phyloP scores from a whole-genome alignment of 2,329 filamentous ascomycete genomes.

The Aspergillus uvarum region DNA sequence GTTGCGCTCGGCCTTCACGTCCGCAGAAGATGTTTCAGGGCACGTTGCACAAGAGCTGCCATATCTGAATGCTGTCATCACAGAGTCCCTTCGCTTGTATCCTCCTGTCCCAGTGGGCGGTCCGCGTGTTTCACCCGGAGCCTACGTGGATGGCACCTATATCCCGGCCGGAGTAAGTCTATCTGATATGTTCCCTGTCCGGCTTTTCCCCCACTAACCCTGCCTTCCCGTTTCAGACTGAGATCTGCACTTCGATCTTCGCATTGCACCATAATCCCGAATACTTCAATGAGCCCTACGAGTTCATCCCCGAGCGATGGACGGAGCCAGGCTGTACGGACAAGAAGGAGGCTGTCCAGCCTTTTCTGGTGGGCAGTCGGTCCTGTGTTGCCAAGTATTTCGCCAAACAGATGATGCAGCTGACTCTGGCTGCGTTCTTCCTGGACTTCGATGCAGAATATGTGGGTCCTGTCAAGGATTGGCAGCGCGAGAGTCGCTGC shows the following conservation, averaged over 20 bases:
- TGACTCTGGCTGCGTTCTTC: conserved; percentile 26
- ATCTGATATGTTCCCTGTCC: not conserved
- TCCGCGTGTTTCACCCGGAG: conserved; percentile 28
- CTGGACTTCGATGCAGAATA: conserved; percentile 27
- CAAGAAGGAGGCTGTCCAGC: conserved; percentile 25
- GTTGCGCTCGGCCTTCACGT: conserved; percentile 18
- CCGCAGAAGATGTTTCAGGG: conserved; percentile 20
- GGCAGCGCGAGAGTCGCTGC: conserved; percentile 25
- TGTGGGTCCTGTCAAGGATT: conserved; percentile 23
- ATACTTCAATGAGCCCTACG: conserved; percentile 30
- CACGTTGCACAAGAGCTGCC: conserved; percentile 22
- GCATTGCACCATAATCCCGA: conserved; percentile 32
- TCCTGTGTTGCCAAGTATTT: conserved; percentile 30
- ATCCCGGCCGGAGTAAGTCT: conserved; percentile 26
- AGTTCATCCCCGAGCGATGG: conserved; percentile 37
- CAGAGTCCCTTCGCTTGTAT: conserved; percentile 33
- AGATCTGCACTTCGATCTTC: conserved; percentile 32
- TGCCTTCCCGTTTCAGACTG: conserved; percentile 11
- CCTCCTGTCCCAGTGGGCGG: conserved; percentile 31
- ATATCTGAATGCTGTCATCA: conserved; percentile 32
- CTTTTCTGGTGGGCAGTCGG: conserved; percentile 27
- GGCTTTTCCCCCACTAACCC: not conserved
- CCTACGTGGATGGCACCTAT: conserved; percentile 24
- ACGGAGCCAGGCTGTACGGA: conserved; percentile 24
- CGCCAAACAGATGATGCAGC: conserved; percentile 28